These are phyloP conservation scores for Leccinum barrowsii DNA, from an alignment of 768 basidiomycete genomes.

Conservation along the genomic window DNA sequence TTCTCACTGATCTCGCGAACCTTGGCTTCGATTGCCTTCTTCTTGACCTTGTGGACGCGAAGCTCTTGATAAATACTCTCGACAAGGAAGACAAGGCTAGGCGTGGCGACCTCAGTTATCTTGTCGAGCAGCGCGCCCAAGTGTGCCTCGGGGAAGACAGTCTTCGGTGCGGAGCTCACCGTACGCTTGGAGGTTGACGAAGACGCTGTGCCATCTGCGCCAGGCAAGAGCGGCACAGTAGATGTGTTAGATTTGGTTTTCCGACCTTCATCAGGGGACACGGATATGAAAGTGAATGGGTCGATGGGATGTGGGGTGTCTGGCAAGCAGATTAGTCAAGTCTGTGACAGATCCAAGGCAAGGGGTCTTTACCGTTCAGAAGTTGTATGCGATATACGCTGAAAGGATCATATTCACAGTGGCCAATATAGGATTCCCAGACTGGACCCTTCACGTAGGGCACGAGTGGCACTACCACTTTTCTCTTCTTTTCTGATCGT, in stretches of 20 bases:
- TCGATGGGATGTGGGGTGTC: constrained; percentile 72
- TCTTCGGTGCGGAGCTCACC: constrained; percentile 41
- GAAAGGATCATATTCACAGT: constrained; percentile 67
- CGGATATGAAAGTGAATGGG: constrained; percentile 72
- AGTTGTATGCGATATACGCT: constrained; percentile 73
- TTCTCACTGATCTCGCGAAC: constrained; percentile 74
- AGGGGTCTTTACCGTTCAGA: constrained; percentile 67
- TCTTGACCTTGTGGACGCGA: constrained; percentile 68
- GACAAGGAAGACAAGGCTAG: constrained; percentile 62
- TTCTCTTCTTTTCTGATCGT: constrained; percentile 64
- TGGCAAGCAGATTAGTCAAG: constrained; percentile 26
- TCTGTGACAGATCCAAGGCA: background rate
- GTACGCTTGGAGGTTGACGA: constrained; percentile 27
- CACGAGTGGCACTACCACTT: constrained; percentile 72
- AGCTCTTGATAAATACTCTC: constrained; percentile 73
- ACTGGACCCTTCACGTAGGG: constrained; percentile 81
- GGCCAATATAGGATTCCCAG: constrained; percentile 70
- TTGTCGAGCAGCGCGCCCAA: constrained; percentile 59
- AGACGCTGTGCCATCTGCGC: constrained; percentile 19
- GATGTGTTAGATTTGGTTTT: constrained; percentile 29
- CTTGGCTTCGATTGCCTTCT: constrained; percentile 81
- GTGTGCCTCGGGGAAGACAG: constrained; percentile 65
- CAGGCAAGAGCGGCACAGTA: constrained; percentile 46
- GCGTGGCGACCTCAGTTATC: constrained; percentile 56
- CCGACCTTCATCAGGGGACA: constrained; percentile 36